phyloP scores from a whole-genome alignment of 768 basidiomycete genomes.

The Boletus pseudo-olivaceus region DNA sequence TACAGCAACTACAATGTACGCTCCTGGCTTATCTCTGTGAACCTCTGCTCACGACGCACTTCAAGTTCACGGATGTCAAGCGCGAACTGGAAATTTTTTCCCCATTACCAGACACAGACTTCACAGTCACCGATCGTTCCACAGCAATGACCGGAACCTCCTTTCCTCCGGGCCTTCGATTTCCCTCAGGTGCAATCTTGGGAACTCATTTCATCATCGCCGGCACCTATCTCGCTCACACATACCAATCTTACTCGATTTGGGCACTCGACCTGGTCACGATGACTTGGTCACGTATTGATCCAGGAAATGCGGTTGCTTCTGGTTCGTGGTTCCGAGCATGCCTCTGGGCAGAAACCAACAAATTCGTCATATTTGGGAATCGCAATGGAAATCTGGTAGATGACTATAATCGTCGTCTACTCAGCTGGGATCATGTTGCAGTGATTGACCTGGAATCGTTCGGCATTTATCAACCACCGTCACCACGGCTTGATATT shows the following conservation, averaged over 20 bases:
- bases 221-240: conserved; percentile 92
- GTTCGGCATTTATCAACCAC: conserved; percentile 93
- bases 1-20: conserved; percentile 96
- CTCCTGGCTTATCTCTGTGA: conserved; percentile 9
- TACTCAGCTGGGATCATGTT: conserved; percentile 90
- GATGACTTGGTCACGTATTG: conserved; percentile 86
- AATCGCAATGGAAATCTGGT: conserved; percentile 85
- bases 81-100: conserved; percentile 92
- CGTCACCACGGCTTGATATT: conserved; percentile 58
- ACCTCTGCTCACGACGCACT: conserved; percentile 8
- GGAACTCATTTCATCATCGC: conserved; percentile 91
- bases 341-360: conserved; percentile 80
- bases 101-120: conserved; percentile 71
- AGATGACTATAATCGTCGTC: conserved; percentile 87
- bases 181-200: conserved; percentile 90
- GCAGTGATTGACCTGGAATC: conserved; percentile 90
- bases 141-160: conserved; percentile 73
- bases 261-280: conserved; percentile 88
- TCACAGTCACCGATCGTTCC: conserved; percentile 79
- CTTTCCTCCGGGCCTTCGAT: conserved; percentile 92
- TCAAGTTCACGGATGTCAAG: conserved; percentile 88
- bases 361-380: conserved; percentile 88
- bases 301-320: conserved; percentile 80
- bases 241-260: conserved; percentile 91
- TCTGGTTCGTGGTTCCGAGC: conserved; percentile 95